phyloP scores from a whole-genome alignment of 495 filamentous ascomycete species.

The Amniculicola lignicola region DNA sequence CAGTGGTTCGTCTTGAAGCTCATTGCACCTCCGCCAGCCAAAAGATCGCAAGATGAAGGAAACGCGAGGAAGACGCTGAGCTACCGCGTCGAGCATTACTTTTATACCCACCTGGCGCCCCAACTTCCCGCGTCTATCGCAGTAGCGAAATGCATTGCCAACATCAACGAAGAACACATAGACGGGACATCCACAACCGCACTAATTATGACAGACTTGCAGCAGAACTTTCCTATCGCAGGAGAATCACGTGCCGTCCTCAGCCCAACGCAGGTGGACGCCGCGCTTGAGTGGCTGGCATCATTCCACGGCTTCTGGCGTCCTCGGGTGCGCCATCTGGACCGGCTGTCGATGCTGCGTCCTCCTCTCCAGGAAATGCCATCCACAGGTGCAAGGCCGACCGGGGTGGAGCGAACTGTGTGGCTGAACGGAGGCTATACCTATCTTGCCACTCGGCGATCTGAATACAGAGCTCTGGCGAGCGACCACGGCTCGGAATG shows the following conservation, averaged over 20 bases:
- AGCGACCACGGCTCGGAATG: slow-evolving; percentile 38
- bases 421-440: slow-evolving; percentile 51
- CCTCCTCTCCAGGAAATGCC: slow-evolving; percentile 41
- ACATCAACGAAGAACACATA: slow-evolving; percentile 30
- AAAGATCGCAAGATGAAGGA: slow-evolving; percentile 39
- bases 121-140: slow-evolving; percentile 34
- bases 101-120: slow-evolving; percentile 43
- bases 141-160: slow-evolving; percentile 37
- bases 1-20: slow-evolving; percentile 45
- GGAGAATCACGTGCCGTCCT: slow-evolving; percentile 4
- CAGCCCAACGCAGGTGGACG: slow-evolving; percentile 36
- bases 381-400: too few relatives aligned
- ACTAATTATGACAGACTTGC: slow-evolving; percentile 40
- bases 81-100: slow-evolving; percentile 50
- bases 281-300: slow-evolving; percentile 43
- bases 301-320: slow-evolving; percentile 46
- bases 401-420: too few relatives aligned
- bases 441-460: slow-evolving; percentile 46
- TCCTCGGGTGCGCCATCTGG: slow-evolving; percentile 20
- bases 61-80: slow-evolving; percentile 49
- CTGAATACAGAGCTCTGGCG: slow-evolving; percentile 40
- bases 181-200: slow-evolving; percentile 33
- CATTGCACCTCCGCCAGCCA: slow-evolving; percentile 37
- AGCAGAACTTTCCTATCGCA: slow-evolving; percentile 24
- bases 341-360: slow-evolving; percentile 26